These are phyloP conservation scores for Arachis monticola DNA, from an alignment of 331 rosid genomes.

Conservation along the genomic window DNA sequence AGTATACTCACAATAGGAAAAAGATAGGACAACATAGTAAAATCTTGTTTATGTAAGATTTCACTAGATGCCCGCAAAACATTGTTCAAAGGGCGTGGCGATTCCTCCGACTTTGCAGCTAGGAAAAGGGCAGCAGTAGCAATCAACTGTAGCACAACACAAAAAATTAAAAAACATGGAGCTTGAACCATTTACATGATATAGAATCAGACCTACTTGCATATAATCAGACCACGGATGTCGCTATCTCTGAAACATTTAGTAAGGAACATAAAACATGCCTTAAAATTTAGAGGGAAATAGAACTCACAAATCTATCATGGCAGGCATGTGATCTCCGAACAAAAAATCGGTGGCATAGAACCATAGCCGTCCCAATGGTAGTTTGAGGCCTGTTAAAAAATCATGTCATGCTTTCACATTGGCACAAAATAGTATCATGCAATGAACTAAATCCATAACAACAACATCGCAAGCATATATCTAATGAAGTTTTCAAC, in stretches of 20 bases:
- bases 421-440: constrained; percentile 18
- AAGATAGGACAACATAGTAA: constrained; percentile 67
- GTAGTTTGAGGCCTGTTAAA: constrained; percentile 91
- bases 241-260: constrained; percentile 9
- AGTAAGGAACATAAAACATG: constrained; percentile 8
- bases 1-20: constrained; percentile 81
- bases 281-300: constrained; percentile 24
- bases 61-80: constrained; percentile 78
- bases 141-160: constrained; percentile 75
- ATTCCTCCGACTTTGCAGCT: constrained; percentile 92
- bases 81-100: constrained; percentile 83
- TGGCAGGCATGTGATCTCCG: constrained; percentile 95
- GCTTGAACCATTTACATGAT: constrained; percentile 4
- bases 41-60: constrained; percentile 80
- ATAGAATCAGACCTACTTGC: too few species aligned
- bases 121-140: constrained; percentile 95
- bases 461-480: constrained; percentile 5
- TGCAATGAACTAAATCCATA: constrained; percentile 20
- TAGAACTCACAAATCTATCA: constrained; percentile 88
- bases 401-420: constrained; percentile 32
- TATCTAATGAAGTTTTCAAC: neutral
- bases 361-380: constrained; percentile 93
- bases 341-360: constrained; percentile 96
- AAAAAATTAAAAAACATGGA: constrained; percentile 27
- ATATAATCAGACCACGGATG: neutral